phyloP scores from a whole-genome alignment of 805 yeast genomes.

The Starmerella vitae region DNA sequence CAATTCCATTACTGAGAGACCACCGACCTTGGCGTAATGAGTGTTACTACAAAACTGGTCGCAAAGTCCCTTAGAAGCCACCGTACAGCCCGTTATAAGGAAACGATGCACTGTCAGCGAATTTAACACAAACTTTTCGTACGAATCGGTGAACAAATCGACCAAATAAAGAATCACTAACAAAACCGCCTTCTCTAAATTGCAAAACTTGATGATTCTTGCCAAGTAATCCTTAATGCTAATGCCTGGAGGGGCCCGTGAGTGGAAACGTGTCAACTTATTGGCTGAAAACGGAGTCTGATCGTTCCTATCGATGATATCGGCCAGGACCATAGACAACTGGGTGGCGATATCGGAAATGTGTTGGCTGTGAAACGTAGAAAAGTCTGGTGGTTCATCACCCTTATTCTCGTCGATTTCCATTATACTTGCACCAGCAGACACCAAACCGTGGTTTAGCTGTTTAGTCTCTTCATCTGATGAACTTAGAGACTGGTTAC shows the following conservation, averaged over 20 bases:
- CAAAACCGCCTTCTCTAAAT: constrained; percentile 70
- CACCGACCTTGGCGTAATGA: constrained; percentile 94
- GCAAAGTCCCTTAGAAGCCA: constrained; percentile 58
- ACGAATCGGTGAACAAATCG: constrained; percentile 66
- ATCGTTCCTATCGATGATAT: constrained; percentile 66
- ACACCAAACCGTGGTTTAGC: background rate
- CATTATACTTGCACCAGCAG: background rate
- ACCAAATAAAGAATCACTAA: constrained; percentile 79
- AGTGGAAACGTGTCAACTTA: constrained; percentile 74
- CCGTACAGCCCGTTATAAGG: constrained; percentile 75
- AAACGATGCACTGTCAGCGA: constrained; percentile 90
- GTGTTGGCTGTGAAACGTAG: constrained; percentile 46
- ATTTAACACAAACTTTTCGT: constrained; percentile 67
- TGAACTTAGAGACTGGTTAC: constrained; percentile 9
- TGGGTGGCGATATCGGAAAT: constrained; percentile 56
- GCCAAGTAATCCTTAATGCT: constrained; percentile 64
- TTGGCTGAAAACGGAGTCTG: constrained; percentile 28
- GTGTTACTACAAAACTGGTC: constrained; percentile 88
- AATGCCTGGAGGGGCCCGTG: constrained; percentile 82
- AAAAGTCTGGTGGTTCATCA: background rate
- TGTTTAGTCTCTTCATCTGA: background rate
- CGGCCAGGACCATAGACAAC: constrained; percentile 66
- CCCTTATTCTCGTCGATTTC: background rate
- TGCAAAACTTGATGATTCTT: constrained; percentile 69
- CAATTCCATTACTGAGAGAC: constrained; percentile 45